phyloP scores from a whole-genome alignment of 768 basidiomycete species.

The Boletus insuetus region DNA sequence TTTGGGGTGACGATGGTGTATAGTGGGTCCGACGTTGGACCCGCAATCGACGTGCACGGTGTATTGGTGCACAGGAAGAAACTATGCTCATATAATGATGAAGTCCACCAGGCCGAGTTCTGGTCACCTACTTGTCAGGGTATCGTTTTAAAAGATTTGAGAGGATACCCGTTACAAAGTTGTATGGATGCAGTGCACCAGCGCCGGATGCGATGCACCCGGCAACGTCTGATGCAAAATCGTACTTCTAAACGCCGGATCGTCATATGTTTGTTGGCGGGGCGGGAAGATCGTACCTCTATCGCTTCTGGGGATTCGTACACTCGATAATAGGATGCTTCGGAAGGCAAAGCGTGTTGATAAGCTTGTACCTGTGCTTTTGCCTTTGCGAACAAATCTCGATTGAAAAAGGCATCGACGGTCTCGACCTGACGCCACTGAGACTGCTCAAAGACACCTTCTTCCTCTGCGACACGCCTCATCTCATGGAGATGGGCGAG shows the following conservation, averaged over 20 bases:
- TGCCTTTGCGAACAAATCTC: conserved; percentile 39
- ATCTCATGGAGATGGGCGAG: conserved; percentile 54
- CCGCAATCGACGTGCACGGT: conserved; percentile 53
- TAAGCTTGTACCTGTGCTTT: conserved; percentile 45
- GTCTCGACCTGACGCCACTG: conserved; percentile 59
- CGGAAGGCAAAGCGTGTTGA: conserved; percentile 48
- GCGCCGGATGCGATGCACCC: conserved; percentile 55
- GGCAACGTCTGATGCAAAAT: conserved; percentile 40
- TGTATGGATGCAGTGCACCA: conserved; percentile 69
- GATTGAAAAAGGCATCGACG: conserved; percentile 53
- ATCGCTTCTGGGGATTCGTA: conserved; percentile 34
- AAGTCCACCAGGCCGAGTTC: background rate
- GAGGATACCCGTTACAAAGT: conserved; percentile 62
- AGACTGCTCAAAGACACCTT: conserved; percentile 47
- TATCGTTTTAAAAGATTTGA: conserved; percentile 48
- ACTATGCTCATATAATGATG: conserved; percentile 30
- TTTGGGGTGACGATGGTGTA: conserved; percentile 62
- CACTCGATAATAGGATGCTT: conserved; percentile 35
- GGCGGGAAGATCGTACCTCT: conserved; percentile 18
- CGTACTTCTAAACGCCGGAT: conserved; percentile 39
- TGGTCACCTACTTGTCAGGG: conserved; percentile 41
- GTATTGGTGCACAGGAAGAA: conserved; percentile 60
- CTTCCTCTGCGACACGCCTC: conserved; percentile 49
- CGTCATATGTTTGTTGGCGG: background rate
- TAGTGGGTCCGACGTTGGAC: conserved; percentile 19